Base-by-base conservation (phyloP, 495 filamentous ascomycete species). In the Daldinia caldariorum region DNA sequence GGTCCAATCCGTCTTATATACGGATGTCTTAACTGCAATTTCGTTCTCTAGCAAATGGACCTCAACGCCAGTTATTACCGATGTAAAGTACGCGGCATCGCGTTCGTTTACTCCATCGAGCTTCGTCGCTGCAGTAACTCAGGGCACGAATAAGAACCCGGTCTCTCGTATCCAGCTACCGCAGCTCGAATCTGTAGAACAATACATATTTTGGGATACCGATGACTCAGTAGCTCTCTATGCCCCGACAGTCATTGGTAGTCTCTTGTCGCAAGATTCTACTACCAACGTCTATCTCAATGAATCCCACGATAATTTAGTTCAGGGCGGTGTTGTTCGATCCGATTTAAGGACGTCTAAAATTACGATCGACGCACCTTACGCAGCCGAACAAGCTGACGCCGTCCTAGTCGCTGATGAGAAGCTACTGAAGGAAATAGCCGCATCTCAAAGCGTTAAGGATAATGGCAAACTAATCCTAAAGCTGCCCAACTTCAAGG, bases 121-220 rank as follows among this genome's bases (percentile, higher is more conserved):
- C 71, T 80, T 88, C 56, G 76, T 76, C 34, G 71, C 78, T 31
- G 64, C 79, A 18, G 85, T 93, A 65, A 85, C 89, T 58, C 87
- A 87, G 58, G 85, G 91, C 50, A 89, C 92, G 74, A 78, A 78
- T 71, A 88, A 92, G 76, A 79, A 85, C 26, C 72, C 87, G 18
- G 81, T 83, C 35, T 84, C 83, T 65, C 70, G 73, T 39, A 76
- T 74, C 4, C 87, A 85, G 45, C 82, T 88, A 43, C 79, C 83
- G 53, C 83, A 83, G 65, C 74, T 80, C 18, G 79, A 83, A 29
- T 74, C 78, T 35, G 87, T 90, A 31, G 84, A 92, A 74, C 91
- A 98, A 74, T 99, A 94, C 82, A 87, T 89, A 20, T 97, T 99
- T 84, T 99, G 94, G 95, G 92, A 97, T 77, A 79, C 91, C 16